These are phyloP conservation scores for Fagopyrum esculentum DNA, from an alignment of 148 eudicot species.

Conservation along the genomic window DNA sequence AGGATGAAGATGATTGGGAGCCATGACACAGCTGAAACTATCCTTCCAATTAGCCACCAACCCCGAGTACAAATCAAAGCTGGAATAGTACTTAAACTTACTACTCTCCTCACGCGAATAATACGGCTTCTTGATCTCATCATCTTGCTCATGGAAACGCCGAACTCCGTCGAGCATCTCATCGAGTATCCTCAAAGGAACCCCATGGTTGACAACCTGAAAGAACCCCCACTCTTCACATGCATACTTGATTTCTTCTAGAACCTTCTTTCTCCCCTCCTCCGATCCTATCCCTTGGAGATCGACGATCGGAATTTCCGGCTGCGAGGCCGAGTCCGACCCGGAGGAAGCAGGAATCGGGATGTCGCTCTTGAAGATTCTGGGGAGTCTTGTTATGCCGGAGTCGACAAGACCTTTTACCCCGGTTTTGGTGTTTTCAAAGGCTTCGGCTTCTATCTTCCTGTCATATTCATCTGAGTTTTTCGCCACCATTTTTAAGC, in stretches of 20 bases:
- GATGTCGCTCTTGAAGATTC: slow-evolving; percentile 17
- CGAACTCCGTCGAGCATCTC: slow-evolving; percentile 7
- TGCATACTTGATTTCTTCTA: slow-evolving; percentile 17
- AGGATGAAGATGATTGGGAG: not conserved
- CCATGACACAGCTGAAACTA: slow-evolving; percentile 5
- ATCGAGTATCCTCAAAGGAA: slow-evolving; percentile 11
- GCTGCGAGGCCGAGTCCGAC: no score
- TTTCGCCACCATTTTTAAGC: not conserved
- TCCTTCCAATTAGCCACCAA: slow-evolving; percentile 13
- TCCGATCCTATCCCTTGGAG: not conserved
- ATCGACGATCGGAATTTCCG: slow-evolving; percentile 19
- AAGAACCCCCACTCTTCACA: slow-evolving; percentile 37
- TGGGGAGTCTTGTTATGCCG: slow-evolving; percentile 20
- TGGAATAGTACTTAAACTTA: not conserved
- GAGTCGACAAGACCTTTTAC: slow-evolving; percentile 32
- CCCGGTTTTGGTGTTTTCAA: slow-evolving; percentile 19
- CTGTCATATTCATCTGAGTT: not conserved
- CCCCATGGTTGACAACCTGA: slow-evolving; percentile 41
- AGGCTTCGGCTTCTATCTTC: slow-evolving; percentile 18
- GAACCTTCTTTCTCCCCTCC: slow-evolving; percentile 4
- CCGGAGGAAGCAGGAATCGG: not conserved
- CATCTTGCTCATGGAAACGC: slow-evolving; percentile 3
- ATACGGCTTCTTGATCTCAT: slow-evolving; percentile 10
- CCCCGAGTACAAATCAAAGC: slow-evolving; percentile 9
- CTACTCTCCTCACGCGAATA: not conserved